Percentiles rank a stretch among this genome's conserved stretches.
These are phyloP conservation scores for Malus fusca DNA, from an alignment of 306 rosid genomes.

Conservation along the genomic window DNA sequence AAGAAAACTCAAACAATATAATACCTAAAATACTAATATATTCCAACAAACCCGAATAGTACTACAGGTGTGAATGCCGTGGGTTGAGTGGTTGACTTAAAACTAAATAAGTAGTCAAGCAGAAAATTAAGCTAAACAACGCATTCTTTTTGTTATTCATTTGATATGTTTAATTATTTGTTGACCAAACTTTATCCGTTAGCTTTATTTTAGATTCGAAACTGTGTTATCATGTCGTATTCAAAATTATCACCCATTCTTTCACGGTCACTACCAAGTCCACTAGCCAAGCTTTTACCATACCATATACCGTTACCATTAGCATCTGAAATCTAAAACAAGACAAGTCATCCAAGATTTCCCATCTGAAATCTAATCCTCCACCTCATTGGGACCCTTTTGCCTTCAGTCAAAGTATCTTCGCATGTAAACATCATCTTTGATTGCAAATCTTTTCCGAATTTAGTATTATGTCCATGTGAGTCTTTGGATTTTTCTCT, in stretches of 20 bases:
- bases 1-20: too few relatives aligned
- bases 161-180: too few relatives aligned
- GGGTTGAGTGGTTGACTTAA: not conserved
- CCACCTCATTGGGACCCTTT: not conserved
- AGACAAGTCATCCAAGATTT: conserved; percentile 2
- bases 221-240: too few relatives aligned
- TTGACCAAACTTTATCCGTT: too few relatives aligned
- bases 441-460: not conserved
- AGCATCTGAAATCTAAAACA: conserved; percentile 1
- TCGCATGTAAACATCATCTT: not conserved
- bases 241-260: too few relatives aligned
- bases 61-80: not conserved
- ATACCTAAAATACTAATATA: too few relatives aligned
- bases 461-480: not conserved
- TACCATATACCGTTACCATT: not conserved
- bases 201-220: too few relatives aligned
- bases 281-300: not conserved
- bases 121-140: not conserved
- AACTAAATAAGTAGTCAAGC: not conserved
- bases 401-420: not conserved
- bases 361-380: not conserved
- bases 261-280: not conserved
- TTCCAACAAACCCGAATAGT: not conserved
- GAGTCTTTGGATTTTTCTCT: not conserved
- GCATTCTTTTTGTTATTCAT: not conserved